A percentile compares a stretch with the other conserved stretches of the same genome.
These are phyloP conservation scores for Debaryomyces sp. DNA, from an alignment of 1,139 yeast species.

Conservation along the genomic window DNA sequence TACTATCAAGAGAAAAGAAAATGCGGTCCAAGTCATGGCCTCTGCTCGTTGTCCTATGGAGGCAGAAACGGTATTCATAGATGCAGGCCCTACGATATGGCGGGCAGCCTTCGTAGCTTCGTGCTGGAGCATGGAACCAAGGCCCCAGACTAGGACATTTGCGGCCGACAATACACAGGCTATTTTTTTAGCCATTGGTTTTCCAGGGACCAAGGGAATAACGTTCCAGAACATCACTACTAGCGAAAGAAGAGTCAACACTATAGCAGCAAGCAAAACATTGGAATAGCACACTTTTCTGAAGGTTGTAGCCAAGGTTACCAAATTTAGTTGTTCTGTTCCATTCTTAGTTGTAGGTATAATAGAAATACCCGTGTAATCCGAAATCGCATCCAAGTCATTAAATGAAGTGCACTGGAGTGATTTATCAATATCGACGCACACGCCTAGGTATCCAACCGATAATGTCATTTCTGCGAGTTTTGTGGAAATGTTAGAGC, in stretches of 20 bases:
- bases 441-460: slow-evolving; percentile 56
- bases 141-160: slow-evolving; percentile 59
- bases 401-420: slow-evolving; percentile 36
- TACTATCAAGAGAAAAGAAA: slow-evolving; percentile 43
- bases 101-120: slow-evolving; percentile 56
- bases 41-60: slow-evolving; percentile 56
- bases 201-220: slow-evolving; percentile 54
- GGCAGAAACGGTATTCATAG: slow-evolving; percentile 52
- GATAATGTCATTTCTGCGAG: slow-evolving; percentile 38
- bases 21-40: slow-evolving; percentile 64
- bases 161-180: slow-evolving; percentile 38
- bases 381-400: slow-evolving; percentile 23
- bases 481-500: slow-evolving; percentile 18
- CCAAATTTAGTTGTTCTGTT: slow-evolving; percentile 37
- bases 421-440: slow-evolving; percentile 34
- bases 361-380: slow-evolving; percentile 28
- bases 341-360: slow-evolving; percentile 22
- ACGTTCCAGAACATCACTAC: slow-evolving; percentile 43
- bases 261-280: slow-evolving; percentile 51
- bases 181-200: slow-evolving; percentile 30
- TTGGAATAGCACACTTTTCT: slow-evolving; percentile 56
- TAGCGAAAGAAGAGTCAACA: slow-evolving; percentile 45
- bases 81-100: slow-evolving; percentile 49
- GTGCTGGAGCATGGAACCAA: slow-evolving; percentile 70
- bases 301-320: slow-evolving; percentile 44